Base-by-base conservation (phyloP, 2,329 filamentous ascomycete species). In the Aspergillus ibericus region DNA sequence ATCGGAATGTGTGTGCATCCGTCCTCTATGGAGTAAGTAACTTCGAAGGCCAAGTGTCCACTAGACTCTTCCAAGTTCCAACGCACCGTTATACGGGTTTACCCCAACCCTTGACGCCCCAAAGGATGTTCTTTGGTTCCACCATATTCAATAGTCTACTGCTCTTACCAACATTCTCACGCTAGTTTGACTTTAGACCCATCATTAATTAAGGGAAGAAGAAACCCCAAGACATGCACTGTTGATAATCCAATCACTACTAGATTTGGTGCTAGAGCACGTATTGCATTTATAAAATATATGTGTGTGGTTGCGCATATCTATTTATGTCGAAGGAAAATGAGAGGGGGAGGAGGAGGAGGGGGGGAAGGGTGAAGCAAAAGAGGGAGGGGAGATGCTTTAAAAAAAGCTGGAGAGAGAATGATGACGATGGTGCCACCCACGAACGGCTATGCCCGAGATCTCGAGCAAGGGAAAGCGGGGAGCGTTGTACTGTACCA, bases 391-490 rank as follows among this genome's bases (percentile, higher is more conserved):
- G 13, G 13, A 16, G 27, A 42, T 36, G 20, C 18, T 25, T 12
- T 44, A 34, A 36, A 53, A 49, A 16, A 38, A 16, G 38, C 47
- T 32, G 34, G 40, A 29, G 40, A 59, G 10, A 12, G 20, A 56
- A 55, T 60, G 55, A 55, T 55, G 51, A 59, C 57, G 50, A 63
- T 63, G 61, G 60, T 65, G 65, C 59, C 63, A 66, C 63, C 60
- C 58, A 58, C 51, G 53, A 57, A 61, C 63, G 65, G 65, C 62
- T 66, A 58, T 57, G 65, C 65, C 65, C 65, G 66, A 68, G 66
- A 68, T 67, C 66, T 65, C 56, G 54, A 68, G 61, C 59, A 63
- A 64, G 63, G 58, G 61, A 66, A 63, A 63, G 64, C 63, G 66
- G 64, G 61, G 63, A 67, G 57, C 59, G 53, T 63, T 57, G 54